Evolutionary conservation across 2,329 filamentous ascomycete species (phyloP).

Genomic region (Fusarium redolens): DNA sequence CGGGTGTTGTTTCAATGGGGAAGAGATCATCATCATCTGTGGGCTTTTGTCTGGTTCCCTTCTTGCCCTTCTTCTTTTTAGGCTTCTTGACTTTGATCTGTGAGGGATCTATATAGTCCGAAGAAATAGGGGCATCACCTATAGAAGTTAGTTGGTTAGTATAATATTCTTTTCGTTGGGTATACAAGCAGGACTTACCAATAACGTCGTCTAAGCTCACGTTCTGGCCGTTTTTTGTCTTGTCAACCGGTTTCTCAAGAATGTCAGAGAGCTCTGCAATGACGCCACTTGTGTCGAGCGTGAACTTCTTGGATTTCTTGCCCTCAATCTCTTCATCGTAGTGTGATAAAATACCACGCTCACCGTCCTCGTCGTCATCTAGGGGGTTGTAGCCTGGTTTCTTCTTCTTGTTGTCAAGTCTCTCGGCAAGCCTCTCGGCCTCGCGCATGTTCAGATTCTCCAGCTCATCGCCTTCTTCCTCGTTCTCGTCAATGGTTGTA

Average conservation of each 20-base stretch:
- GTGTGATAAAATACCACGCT: constrained; percentile 80
- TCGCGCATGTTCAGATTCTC: constrained; percentile 80
- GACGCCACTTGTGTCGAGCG: constrained; percentile 81
- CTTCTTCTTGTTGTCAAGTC: constrained; percentile 88
- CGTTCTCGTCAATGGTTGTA: constrained; percentile 82
- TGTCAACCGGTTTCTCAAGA: constrained; percentile 63
- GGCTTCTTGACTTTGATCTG: constrained; percentile 95
- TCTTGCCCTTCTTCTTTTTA: constrained; percentile 92
- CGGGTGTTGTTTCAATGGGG: constrained; percentile 52
- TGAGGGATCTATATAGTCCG: constrained; percentile 88
- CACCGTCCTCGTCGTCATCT: constrained; percentile 72
- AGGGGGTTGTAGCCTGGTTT: constrained; percentile 90
- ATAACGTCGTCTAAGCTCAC: constrained; percentile 84
- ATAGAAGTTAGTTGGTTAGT: constrained; percentile 19
- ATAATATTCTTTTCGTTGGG: background rate
- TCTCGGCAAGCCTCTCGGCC: constrained; percentile 78
- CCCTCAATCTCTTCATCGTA: constrained; percentile 96
- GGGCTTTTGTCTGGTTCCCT: constrained; percentile 76
- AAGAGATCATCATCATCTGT: constrained; percentile 73
- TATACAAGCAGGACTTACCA: constrained; percentile 52
- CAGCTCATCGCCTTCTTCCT: constrained; percentile 90
- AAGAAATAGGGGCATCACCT: constrained; percentile 59
- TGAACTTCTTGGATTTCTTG: constrained; percentile 90
- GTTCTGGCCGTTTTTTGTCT: constrained; percentile 71
- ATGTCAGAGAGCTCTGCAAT: constrained; percentile 72